Conservation (phyloP, 2,329 filamentous ascomycete genomes). For the Fusarium goolgardi region DNA sequence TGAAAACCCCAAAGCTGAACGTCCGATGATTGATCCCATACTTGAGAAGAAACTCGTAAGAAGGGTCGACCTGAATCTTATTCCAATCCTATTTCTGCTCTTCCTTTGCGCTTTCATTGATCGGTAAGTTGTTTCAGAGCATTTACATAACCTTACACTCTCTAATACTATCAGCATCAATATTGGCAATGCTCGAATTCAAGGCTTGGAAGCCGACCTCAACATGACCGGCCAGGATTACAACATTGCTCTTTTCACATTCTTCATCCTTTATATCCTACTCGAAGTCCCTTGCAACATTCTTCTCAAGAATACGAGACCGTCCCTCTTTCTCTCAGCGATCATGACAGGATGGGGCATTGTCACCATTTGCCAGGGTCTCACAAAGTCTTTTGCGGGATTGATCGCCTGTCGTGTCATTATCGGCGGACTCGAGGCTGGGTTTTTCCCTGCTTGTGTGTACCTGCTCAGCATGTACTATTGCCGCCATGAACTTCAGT, state of each 20-base stretch:
- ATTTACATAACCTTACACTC: not conserved
- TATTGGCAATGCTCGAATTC: not conserved
- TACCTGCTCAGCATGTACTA: not conserved
- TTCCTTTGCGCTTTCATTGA: not conserved
- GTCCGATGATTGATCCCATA: not conserved
- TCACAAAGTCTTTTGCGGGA: not conserved
- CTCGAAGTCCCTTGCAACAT: not conserved
- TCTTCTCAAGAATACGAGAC: not conserved
- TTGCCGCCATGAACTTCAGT: not conserved
- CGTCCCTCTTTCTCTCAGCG: not conserved
- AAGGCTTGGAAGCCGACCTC: not conserved
- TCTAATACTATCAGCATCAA: not conserved
- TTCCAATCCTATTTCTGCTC: fast-evolving
- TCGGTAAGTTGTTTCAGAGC: not conserved
- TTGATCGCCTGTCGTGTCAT: not conserved
- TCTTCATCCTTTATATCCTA: not conserved
- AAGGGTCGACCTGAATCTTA: not conserved
- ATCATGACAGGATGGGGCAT: not conserved
- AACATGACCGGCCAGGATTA: not conserved
- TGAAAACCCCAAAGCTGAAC: not conserved
- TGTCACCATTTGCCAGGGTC: not conserved
- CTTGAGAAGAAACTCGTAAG: not conserved
- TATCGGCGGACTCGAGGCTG: not conserved
- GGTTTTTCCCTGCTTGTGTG: not conserved
- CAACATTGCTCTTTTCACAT: not conserved